These are phyloP conservation scores for Tetraselmis striata DNA, from an alignment of 139 green algal genomes.

Conservation along the genomic window DNA sequence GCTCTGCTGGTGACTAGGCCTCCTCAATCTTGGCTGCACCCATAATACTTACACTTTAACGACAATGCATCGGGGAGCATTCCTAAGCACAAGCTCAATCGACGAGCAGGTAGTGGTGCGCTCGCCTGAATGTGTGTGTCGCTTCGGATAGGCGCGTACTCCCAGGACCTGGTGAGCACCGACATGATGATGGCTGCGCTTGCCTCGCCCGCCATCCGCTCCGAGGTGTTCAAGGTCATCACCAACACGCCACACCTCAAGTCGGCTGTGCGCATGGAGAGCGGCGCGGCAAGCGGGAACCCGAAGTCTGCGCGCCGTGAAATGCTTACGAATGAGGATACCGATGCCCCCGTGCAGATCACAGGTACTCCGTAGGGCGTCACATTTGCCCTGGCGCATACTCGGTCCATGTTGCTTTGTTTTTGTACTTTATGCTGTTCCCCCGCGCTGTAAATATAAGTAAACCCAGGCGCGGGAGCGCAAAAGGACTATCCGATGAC, in stretches of 20 bases:
- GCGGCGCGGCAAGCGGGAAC: not conserved
- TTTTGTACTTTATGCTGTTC: not conserved
- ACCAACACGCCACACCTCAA: not conserved
- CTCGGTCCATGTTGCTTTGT: not conserved
- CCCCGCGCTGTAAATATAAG: too few species aligned
- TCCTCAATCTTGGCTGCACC: too few species aligned
- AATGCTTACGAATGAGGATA: too few species aligned
- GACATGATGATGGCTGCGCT: not conserved
- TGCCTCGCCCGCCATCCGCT: not conserved
- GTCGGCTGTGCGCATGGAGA: not conserved
- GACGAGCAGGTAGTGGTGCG: too few species aligned
- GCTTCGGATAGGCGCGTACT: too few species aligned
- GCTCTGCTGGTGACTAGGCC: too few species aligned
- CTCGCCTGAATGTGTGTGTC: too few species aligned
- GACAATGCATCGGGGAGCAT: too few species aligned
- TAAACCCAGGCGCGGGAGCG: too few species aligned
- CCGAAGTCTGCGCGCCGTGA: not conserved
- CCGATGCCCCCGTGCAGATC: not conserved
- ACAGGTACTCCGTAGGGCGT: not conserved
- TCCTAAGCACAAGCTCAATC: too few species aligned
- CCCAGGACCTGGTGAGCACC: not conserved
- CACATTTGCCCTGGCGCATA: not conserved
- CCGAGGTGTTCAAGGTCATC: not conserved
- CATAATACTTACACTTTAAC: too few species aligned
- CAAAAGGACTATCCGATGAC: too few species aligned